Evolutionary conservation across 1,139 yeast genomes (phyloP).

Genomic region (Geotrichum fermentans): DNA sequence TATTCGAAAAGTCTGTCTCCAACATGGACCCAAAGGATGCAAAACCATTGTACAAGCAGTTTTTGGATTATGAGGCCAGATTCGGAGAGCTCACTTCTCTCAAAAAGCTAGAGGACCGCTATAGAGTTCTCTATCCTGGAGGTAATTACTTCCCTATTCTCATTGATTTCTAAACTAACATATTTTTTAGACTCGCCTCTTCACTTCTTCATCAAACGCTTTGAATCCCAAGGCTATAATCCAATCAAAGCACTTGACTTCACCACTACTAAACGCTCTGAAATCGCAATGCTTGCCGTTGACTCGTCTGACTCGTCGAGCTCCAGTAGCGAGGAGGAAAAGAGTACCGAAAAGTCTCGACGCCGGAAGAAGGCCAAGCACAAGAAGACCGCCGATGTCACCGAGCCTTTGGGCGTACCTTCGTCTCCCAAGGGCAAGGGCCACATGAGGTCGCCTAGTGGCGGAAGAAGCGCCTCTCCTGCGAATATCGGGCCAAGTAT

Average conservation of each 20-base stretch:
- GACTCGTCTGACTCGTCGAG: conserved; percentile 5
- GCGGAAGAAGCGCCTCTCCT: too few relatives aligned
- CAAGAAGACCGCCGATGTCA: neutral
- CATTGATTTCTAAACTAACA: neutral
- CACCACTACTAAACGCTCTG: neutral
- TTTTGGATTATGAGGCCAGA: conserved; percentile 50
- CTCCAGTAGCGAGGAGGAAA: neutral
- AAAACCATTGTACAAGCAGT: conserved; percentile 45
- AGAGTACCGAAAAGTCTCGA: neutral
- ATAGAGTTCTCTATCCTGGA: conserved; percentile 60
- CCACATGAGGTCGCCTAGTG: conserved; percentile 5
- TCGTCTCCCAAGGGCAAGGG: neutral
- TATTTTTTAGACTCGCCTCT: conserved; percentile 24
- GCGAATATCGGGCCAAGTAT: conserved; percentile 10
- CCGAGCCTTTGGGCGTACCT: neutral
- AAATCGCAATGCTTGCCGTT: neutral
- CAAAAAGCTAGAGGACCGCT: conserved; percentile 60
- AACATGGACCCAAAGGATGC: conserved; percentile 40
- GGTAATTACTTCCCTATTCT: neutral
- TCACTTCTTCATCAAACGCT: conserved; percentile 38
- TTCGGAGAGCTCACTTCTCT: conserved; percentile 68
- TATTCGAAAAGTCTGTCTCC: conserved; percentile 63
- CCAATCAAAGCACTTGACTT: conserved; percentile 46
- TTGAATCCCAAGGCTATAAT: conserved; percentile 42
- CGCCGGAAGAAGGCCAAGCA: neutral